Conservation (phyloP, 345 rosid genomes). For the Sisymbrium altissimum region DNA sequence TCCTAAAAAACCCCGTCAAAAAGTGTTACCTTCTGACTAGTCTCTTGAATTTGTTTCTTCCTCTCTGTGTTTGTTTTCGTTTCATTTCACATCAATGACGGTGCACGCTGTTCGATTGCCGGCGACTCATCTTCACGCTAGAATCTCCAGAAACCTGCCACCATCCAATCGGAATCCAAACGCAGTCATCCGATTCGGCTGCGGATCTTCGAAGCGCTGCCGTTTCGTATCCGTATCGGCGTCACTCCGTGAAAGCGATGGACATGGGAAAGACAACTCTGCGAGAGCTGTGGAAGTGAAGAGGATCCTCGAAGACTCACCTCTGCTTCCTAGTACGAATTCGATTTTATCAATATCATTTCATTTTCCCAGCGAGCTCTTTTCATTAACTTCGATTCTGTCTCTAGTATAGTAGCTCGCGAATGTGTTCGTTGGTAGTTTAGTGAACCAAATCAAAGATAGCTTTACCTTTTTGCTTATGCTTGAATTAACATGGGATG, state of each 20-base stretch:
- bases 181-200: not conserved
- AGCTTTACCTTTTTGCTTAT: not conserved
- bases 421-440: not conserved
- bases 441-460: not conserved
- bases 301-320: slow-evolving; percentile 38
- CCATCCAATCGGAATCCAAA: slow-evolving; percentile 25
- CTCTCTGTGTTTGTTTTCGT: not conserved
- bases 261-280: slow-evolving; percentile 17
- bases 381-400: not conserved
- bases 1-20: slow-evolving; percentile 16
- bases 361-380: not conserved
- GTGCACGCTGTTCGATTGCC: slow-evolving; percentile 40
- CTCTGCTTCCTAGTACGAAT: slow-evolving; percentile 62
- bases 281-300: slow-evolving; percentile 41
- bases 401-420: too few relatives aligned
- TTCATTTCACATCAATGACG: slow-evolving; percentile 41
- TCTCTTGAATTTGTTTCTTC: not conserved
- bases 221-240: slow-evolving; percentile 28
- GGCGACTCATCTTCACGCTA: slow-evolving; percentile 24
- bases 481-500: too few relatives aligned
- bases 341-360: not conserved
- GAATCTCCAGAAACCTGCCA: slow-evolving; percentile 25
- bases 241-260: slow-evolving; percentile 33
- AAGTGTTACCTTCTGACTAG: not conserved
- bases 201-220: slow-evolving; percentile 24